Base-by-base conservation (phyloP, 2,329 filamentous ascomycete species). In the Metarhizium guizhouense region DNA sequence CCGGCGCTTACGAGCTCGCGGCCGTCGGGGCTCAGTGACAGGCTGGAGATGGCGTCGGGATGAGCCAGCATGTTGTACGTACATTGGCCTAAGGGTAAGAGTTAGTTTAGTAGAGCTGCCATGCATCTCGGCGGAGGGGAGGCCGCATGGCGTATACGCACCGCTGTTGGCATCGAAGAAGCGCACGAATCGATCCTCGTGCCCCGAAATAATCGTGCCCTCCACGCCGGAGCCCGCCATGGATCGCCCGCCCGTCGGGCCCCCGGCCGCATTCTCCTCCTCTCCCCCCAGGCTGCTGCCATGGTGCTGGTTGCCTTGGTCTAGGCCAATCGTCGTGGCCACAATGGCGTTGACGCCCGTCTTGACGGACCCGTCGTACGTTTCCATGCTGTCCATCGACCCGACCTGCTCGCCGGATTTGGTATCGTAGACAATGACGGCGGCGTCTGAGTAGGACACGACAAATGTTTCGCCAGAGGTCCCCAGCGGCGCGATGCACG, bases 161-260 rank as follows among this genome's bases (percentile, higher is more conserved):
- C 94, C 94, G 74, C 90, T 96, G 68, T 99, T 97, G 60, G 94
- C 94, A 77, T 99, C 94, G 70, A 96, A 99, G 79, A 99, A 96
- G 62, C 93, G 82, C 63, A 99, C 91, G 66, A 91, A 96, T 63
- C 89, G 86, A 74, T 99, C 94, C 75, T 99, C 94, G 68, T 99
- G 93, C 61, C 94, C 94, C 59, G 89, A 95, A 61, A 99, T 96
- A 57, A 99, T 88, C 25, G 95, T 89, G 13, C 94, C 94, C 70
- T 96, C 92, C 1, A 96, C 85, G 38, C 88, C 88, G 56, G 87
- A 90, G 53, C 85, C 87, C 7, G 86, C 85, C 74, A 78, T 79
- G 0, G 76, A 76, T 36, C 79, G 74, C 40, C 79, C 88, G 11
- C 83, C 83, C 0, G 94, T 97, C 6, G 93, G 90, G 1, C 91